These are phyloP conservation scores for Neoboletus magnificus DNA, from an alignment of 768 basidiomycete genomes.

Conservation along the genomic window DNA sequence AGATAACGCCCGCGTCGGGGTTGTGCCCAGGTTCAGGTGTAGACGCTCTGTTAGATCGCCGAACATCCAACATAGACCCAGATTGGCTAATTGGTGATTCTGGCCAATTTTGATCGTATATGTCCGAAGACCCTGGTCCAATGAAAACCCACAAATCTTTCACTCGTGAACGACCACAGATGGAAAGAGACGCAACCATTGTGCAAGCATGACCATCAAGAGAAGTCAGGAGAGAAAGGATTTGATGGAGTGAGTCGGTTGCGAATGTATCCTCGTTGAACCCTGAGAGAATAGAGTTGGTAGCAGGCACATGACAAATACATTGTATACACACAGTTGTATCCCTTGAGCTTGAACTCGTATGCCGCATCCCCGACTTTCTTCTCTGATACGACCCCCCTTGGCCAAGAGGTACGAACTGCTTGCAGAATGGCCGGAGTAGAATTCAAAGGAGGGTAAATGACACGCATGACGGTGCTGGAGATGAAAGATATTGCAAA, in stretches of 20 bases:
- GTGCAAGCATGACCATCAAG: slow-evolving; percentile 68
- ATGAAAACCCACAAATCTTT: slow-evolving; percentile 81
- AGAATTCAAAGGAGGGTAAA: slow-evolving; percentile 69
- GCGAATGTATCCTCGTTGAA: slow-evolving; percentile 77
- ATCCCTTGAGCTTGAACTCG: slow-evolving; percentile 81
- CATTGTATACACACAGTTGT: slow-evolving; percentile 54
- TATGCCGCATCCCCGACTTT: slow-evolving; percentile 68
- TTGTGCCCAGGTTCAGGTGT: slow-evolving; percentile 29
- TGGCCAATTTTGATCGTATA: slow-evolving; percentile 31
- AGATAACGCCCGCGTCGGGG: slow-evolving; percentile 22
- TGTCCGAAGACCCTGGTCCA: slow-evolving; percentile 42
- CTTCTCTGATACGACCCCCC: slow-evolving; percentile 75
- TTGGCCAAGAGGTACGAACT: slow-evolving; percentile 73
- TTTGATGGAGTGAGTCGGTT: slow-evolving; percentile 68
- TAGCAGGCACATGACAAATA: slow-evolving; percentile 12
- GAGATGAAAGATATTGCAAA: slow-evolving; percentile 77
- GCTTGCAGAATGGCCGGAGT: slow-evolving; percentile 82
- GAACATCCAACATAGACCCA: slow-evolving; percentile 36
- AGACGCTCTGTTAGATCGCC: slow-evolving; percentile 32
- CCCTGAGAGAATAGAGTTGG: slow-evolving; percentile 43
- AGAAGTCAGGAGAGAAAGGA: slow-evolving; percentile 61
- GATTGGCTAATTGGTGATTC: slow-evolving; percentile 35
- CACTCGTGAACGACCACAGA: slow-evolving; percentile 65
- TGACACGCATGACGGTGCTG: slow-evolving; percentile 64
- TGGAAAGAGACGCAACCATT: slow-evolving; percentile 65